These are phyloP conservation scores for Fonticula alba DNA, from an alignment of 78 protist species.

Conservation along the genomic window DNA sequence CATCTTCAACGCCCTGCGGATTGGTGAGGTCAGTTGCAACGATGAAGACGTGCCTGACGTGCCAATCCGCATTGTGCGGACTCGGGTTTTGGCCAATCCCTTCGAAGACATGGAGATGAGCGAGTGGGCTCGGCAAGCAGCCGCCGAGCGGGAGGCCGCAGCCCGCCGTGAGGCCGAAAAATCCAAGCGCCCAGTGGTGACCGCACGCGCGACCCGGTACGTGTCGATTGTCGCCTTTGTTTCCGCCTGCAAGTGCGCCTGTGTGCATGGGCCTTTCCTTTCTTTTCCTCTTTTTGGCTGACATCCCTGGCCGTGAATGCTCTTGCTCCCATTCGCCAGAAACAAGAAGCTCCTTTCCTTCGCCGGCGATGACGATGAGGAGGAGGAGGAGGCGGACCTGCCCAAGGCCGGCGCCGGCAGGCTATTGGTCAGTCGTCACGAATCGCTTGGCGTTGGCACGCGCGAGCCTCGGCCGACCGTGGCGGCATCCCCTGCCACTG, in stretches of 20 bases:
- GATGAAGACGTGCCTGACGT: too few species aligned
- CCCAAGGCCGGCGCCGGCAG: too few species aligned
- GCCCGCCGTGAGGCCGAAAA: slow-evolving; percentile 4
- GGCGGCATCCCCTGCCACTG: too few species aligned
- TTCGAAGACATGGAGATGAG: slow-evolving; percentile 47
- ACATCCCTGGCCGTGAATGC: neutral
- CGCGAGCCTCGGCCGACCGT: too few species aligned
- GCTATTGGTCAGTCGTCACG: too few species aligned
- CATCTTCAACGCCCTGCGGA: slow-evolving; percentile 58
- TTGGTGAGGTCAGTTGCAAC: too few species aligned
- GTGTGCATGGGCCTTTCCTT: neutral
- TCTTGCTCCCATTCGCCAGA: neutral
- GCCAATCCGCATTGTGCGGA: too few species aligned
- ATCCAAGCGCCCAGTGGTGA: neutral
- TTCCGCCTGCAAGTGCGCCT: neutral
- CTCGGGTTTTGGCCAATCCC: too few species aligned
- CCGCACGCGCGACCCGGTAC: too few species aligned
- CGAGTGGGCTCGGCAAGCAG: slow-evolving; percentile 45
- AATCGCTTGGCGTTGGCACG: too few species aligned
- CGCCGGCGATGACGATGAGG: slow-evolving; percentile 41
- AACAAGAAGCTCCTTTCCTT: slow-evolving; percentile 43
- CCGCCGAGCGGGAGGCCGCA: neutral
- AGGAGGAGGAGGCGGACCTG: slow-evolving; percentile 8
- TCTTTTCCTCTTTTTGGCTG: neutral
- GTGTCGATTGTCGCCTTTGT: neutral